A percentile compares a stretch with the other conserved stretches of the same genome.
These are phyloP conservation scores for Penicillium sp. DNA, from an alignment of 2,329 filamentous ascomycete genomes.

Conservation along the genomic window DNA sequence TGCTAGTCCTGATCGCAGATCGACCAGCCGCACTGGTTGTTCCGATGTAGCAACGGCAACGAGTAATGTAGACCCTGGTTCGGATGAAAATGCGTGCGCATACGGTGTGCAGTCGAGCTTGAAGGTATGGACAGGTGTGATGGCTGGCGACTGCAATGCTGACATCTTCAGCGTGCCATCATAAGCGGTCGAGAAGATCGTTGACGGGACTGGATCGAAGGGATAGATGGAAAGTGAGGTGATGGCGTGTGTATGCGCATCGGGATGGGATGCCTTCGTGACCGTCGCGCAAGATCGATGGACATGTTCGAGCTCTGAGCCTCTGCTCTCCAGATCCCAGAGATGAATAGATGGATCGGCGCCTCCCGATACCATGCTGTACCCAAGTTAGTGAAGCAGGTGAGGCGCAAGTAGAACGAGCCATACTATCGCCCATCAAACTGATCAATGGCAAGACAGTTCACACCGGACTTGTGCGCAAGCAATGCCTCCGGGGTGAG, in stretches of 20 bases:
- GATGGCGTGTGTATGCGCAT: conserved; percentile 42
- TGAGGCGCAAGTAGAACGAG: not conserved
- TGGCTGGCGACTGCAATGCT: conserved; percentile 33
- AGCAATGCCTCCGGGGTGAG: conserved; percentile 26
- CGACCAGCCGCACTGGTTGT: conserved; percentile 75
- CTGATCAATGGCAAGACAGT: conserved; percentile 69
- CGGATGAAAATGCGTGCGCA: conserved; percentile 64
- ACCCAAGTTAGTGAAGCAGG: conserved; percentile 9
- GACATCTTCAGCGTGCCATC: conserved; percentile 45
- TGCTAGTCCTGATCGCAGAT: conserved; percentile 72
- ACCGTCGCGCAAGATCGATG: conserved; percentile 48
- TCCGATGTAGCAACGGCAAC: conserved; percentile 86
- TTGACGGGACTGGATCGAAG: conserved; percentile 44
- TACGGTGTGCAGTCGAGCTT: conserved; percentile 44
- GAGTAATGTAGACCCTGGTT: conserved; percentile 63
- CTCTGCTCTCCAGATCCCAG: conserved; percentile 71
- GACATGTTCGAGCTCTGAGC: conserved; percentile 47
- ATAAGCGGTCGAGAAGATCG: conserved; percentile 43
- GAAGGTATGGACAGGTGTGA: conserved; percentile 44
- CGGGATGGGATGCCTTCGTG: conserved; percentile 32
- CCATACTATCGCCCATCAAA: conserved; percentile 69
- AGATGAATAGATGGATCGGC: conserved; percentile 77
- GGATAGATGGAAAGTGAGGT: conserved; percentile 47
- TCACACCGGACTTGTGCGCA: conserved; percentile 74
- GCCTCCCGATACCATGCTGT: conserved; percentile 73